Evolutionary conservation across 345 rosid genomes (phyloP).

Genomic region (Citrus sp.): DNA sequence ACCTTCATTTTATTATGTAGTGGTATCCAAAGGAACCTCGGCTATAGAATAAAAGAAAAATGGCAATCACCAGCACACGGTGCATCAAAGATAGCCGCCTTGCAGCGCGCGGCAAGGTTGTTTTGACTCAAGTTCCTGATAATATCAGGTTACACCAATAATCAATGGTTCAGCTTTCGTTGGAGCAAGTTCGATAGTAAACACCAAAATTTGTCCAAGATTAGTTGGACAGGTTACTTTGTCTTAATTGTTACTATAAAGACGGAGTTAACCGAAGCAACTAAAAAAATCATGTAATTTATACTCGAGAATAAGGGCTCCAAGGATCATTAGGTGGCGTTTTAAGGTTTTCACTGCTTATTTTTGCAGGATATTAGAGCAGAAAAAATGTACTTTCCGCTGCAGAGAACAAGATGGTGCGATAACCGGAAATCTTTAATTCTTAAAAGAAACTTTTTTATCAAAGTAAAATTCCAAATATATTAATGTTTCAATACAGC

Average conservation of each 20-base stretch:
- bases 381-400: constrained; percentile 52
- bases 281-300: background rate
- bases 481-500: background rate
- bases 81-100: constrained; percentile 21
- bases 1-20: background rate
- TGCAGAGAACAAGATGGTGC: constrained; percentile 56
- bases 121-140: constrained; percentile 14
- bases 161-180: constrained; percentile 23
- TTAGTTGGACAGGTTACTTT: too few relatives aligned
- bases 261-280: background rate
- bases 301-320: background rate
- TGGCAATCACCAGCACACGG: constrained; percentile 11
- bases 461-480: background rate
- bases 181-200: constrained; percentile 18
- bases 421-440: background rate
- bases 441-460: background rate
- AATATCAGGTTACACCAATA: constrained; percentile 16
- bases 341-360: background rate
- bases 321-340: background rate
- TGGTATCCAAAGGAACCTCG: background rate
- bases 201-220: too few relatives aligned
- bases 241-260: too few relatives aligned
- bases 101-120: constrained; percentile 14
- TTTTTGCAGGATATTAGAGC: constrained; percentile 46
- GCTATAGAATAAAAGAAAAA: background rate